Base-by-base conservation (phyloP, 148 eudicot genomes). In the Gaultheria prostrata region DNA sequence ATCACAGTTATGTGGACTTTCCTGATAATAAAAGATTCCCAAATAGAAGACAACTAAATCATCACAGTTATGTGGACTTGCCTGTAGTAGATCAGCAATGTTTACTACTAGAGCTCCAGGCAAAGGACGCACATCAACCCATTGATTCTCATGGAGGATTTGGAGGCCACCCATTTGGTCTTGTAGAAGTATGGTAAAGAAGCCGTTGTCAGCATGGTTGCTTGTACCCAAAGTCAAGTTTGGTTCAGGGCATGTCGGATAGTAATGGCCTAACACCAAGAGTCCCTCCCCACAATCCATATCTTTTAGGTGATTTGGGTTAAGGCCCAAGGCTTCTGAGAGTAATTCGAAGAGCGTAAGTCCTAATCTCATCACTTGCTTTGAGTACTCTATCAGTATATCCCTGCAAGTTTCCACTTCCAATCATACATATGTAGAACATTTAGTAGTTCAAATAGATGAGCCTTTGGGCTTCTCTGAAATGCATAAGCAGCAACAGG, bases 101-200 rank as follows among this genome's bases (percentile, higher is more conserved):
- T 74, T 43, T 8, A 74, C 77, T 5, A 74, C 14, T 0, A 74
- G 30, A 74, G 77, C 77, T 21, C 51, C 28, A 1, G 77, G 30
- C 28, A 14, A 2, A 8, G 77, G 50, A 11, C 53, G 77, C 21
- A 74, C 77, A 74, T 74, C 51, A 45, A 74, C 51, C 77, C 77
- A 74, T 32, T 45, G 77, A n/a, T 74, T 45, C 24, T 74, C 26
- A 45, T 45, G 53, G 24, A 74, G 53, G 18, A 74, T 32, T 74
- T 74, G 77, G 14, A 74, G 77, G 51, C 77, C 77, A 9, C 51
- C 77, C 26, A 74, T 74, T 8, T 74, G 51, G 11, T 74, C 77
- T 45, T 77, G 79, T 2, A 77, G 43, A 9, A 89, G 86, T 10
- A 89, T 54, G 1, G 91, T 87, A 18, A 89, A 20, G 81, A 89